Conservation (phyloP, 805 yeast genomes). For the Wickerhamiella musiphila region DNA sequence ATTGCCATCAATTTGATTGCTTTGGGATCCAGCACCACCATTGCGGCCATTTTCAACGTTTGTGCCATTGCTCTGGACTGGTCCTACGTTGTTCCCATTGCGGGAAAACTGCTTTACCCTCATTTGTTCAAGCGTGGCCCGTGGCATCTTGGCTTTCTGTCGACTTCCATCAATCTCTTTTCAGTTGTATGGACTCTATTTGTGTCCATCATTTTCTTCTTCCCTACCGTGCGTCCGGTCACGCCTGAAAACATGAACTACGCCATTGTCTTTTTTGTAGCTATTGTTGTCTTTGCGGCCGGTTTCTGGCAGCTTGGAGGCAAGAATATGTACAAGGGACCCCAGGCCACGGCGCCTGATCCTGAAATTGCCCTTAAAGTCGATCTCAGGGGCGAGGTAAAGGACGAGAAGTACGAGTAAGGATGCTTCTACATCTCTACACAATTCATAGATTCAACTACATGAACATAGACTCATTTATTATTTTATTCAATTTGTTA, state of each 20-base stretch:
- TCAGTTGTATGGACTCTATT: slow-evolving; percentile 15
- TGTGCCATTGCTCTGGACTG: slow-evolving; percentile 55
- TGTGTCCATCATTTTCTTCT: slow-evolving; percentile 15
- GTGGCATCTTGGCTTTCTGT: slow-evolving; percentile 39
- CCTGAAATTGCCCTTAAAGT: slow-evolving; percentile 11
- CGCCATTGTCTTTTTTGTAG: slow-evolving; percentile 17
- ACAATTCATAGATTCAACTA: not conserved
- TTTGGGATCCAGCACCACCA: slow-evolving; percentile 42
- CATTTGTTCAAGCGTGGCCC: slow-evolving; percentile 46
- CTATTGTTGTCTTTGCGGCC: slow-evolving; percentile 10
- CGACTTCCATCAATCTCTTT: slow-evolving; percentile 10
- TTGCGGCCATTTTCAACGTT: slow-evolving; percentile 54
- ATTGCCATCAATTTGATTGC: slow-evolving; percentile 38
- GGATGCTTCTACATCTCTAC: not conserved
- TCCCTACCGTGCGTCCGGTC: slow-evolving; percentile 17
- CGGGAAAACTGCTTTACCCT: slow-evolving; percentile 39
- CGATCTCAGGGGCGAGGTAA: slow-evolving; percentile 10
- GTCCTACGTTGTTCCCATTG: slow-evolving; percentile 48
- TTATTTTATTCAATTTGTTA: not conserved
- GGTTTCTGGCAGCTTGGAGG: slow-evolving; percentile 16
- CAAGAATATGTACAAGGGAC: slow-evolving; percentile 12
- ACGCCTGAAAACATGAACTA: slow-evolving; percentile 17
- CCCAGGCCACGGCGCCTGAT: slow-evolving; percentile 14
- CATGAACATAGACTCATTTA: not conserved
- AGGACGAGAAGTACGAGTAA: slow-evolving; percentile 11